phyloP scores from a whole-genome alignment of 164 flowering plant species.

The Piper betle region DNA sequence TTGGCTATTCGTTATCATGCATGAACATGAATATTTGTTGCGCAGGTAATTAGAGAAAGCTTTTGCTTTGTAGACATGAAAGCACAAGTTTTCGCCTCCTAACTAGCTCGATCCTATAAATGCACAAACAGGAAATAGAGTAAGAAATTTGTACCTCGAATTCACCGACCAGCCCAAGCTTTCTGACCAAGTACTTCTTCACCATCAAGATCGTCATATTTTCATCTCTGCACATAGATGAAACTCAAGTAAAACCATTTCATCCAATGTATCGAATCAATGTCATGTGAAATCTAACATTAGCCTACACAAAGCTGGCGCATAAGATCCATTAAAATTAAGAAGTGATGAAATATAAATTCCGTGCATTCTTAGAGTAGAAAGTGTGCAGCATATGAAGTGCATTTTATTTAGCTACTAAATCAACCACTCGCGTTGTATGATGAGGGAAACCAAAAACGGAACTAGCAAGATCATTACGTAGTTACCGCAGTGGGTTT shows the following conservation, averaged over 20 bases:
- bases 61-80: background rate
- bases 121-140: background rate
- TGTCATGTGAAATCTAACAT: too few species aligned
- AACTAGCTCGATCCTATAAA: background rate
- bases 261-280: too few species aligned
- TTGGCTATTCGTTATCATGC: background rate
- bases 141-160: slow-evolving; percentile 18
- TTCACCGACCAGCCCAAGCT: slow-evolving; percentile 27
- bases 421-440: too few species aligned
- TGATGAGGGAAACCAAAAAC: too few species aligned
- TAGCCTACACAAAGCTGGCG: too few species aligned
- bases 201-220: slow-evolving; percentile 24
- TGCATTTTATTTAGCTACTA: too few species aligned
- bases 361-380: too few species aligned
- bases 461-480: too few species aligned
- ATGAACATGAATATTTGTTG: background rate
- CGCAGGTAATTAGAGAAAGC: background rate
- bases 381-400: too few species aligned
- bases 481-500: too few species aligned
- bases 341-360: too few species aligned
- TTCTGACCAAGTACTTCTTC: slow-evolving; percentile 24
- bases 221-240: slow-evolving; percentile 14
- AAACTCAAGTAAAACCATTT: slow-evolving; percentile 6
- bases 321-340: too few species aligned
- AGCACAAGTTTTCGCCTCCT: background rate